These are phyloP conservation scores for Nemania sp. DNA, from an alignment of 2,329 filamentous ascomycete species.

Conservation along the genomic window DNA sequence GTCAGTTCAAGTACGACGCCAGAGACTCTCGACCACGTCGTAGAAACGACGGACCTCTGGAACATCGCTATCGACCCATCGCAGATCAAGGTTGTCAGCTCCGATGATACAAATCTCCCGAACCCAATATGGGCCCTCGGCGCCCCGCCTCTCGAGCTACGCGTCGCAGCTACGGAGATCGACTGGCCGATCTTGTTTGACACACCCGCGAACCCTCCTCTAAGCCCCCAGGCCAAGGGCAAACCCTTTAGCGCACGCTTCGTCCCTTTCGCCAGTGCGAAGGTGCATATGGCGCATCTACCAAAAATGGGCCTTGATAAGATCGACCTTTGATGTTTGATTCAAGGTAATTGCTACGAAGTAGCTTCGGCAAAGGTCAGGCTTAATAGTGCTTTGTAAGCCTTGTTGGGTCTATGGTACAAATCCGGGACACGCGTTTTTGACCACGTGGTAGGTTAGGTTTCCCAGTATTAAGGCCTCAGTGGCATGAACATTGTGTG, in stretches of 20 bases:
- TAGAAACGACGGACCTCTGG: conserved; percentile 47
- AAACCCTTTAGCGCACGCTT: conserved; percentile 49
- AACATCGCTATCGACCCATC: conserved; percentile 52
- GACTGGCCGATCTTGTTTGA: conserved; percentile 49
- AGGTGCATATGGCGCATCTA: conserved; percentile 52
- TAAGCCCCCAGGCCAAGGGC: conserved; percentile 39
- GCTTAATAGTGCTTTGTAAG: too few species aligned
- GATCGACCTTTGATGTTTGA: conserved; percentile 38
- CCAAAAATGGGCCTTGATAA: conserved; percentile 46
- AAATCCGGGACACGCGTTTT: too few species aligned
- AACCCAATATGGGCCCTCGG: conserved; percentile 50
- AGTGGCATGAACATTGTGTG: too few species aligned
- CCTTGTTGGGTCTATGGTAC: too few species aligned
- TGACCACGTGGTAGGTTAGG: too few species aligned
- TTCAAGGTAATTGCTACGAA: neutral
- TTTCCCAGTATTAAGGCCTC: too few species aligned
- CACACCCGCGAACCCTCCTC: conserved; percentile 45
- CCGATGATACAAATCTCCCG: conserved; percentile 35
- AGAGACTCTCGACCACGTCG: conserved; percentile 48
- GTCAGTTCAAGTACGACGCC: conserved; percentile 43
- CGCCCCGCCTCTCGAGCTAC: conserved; percentile 50
- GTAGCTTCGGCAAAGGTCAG: neutral
- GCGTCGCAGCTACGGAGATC: conserved; percentile 50
- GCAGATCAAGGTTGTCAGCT: conserved; percentile 45
- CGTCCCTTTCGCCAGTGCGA: conserved; percentile 51